Evolutionary conservation across 768 basidiomycete genomes (phyloP), one percentile per base, ranked within the genome.

Genomic region (Guyanaporus albipodus): DNA sequence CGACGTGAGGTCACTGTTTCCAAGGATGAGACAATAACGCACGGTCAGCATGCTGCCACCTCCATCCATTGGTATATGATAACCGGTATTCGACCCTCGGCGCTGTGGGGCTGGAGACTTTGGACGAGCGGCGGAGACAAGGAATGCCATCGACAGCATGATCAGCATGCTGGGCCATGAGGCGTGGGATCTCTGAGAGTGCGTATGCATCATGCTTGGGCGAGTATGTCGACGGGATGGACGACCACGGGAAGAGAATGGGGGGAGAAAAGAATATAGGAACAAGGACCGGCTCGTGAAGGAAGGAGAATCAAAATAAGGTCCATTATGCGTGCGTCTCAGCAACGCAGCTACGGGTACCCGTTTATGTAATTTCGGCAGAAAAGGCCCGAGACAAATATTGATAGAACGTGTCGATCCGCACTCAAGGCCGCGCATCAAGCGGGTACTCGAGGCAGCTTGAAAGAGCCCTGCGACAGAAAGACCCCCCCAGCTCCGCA

Each of bases 21-120:
- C 27, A 15, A 12, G 19, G 28, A 15, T 18, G 26, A 44, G 46
- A 36, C 41, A 40, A 17, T 21, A 4, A 51, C 86, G 47, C 55
- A 91, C 89, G 17, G 86, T 85, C 4, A 91, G 67, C 78, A 85
- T 78, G 48, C 72, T 74, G 0, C 91, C 91, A 6, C 86, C 85
- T 29, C 60, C 68, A 9, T 65, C 55, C 8, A 60, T 44, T 1
- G 87, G 86, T 49, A 77, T 70, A 52, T 76, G 82, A 61, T 75
- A 92, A 3, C 87, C 88, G 33, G 52, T 48, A 23, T 53, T 57
- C 8, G 66, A 59, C 21, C 40, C 48, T 28, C 63, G 59, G 19
- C 48, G 57, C 53, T 50, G 55, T 34, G 50, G 50, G 15, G 34
- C 36, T 4, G 50, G 42, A 2, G 54, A 46, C 1, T n/a, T 11